These are phyloP conservation scores for Aspergillus conjunctus DNA, from an alignment of 495 filamentous ascomycete species.

Conservation along the genomic window DNA sequence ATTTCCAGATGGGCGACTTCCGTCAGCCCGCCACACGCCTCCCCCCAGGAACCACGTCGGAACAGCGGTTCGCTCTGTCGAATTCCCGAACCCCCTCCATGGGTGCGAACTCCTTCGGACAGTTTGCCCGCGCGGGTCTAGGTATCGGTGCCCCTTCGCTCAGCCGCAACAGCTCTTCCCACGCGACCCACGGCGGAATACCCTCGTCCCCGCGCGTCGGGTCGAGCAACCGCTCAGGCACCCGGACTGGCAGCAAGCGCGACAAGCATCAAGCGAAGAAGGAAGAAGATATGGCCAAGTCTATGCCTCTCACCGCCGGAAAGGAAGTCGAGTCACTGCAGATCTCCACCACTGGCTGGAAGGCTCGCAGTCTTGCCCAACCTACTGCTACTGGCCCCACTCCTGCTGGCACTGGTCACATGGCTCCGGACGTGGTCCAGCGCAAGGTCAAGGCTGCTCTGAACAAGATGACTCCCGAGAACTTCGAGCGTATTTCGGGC, in stretches of 20 bases:
- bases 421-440: slow-evolving; percentile 93
- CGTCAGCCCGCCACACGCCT: slow-evolving; percentile 46
- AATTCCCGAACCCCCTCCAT: slow-evolving; percentile 40
- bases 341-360: slow-evolving; percentile 77
- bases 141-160: slow-evolving; percentile 55
- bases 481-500: slow-evolving; percentile 92
- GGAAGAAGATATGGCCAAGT: slow-evolving; percentile 67
- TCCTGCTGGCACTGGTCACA: slow-evolving; percentile 57
- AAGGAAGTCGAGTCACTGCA: slow-evolving; percentile 78
- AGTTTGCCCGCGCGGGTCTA: slow-evolving; percentile 59
- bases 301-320: slow-evolving; percentile 85
- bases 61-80: slow-evolving; percentile 33
- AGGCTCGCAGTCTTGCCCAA: slow-evolving; percentile 70
- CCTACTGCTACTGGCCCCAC: slow-evolving; percentile 52
- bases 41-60: slow-evolving; percentile 68
- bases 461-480: slow-evolving; percentile 99
- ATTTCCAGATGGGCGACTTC: slow-evolving; percentile 75
- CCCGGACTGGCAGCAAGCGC: slow-evolving; percentile 61
- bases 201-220: slow-evolving; percentile 57
- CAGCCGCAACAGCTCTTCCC: slow-evolving; percentile 58
- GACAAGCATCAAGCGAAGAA: slow-evolving; percentile 57
- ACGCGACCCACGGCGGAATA: slow-evolving; percentile 44
- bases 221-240: slow-evolving; percentile 53
- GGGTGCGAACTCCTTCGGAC: slow-evolving; percentile 58
- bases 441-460: slow-evolving; percentile 97